phyloP scores from a whole-genome alignment of 352 stramenopile species.

The Globisporangium barbulae region DNA sequence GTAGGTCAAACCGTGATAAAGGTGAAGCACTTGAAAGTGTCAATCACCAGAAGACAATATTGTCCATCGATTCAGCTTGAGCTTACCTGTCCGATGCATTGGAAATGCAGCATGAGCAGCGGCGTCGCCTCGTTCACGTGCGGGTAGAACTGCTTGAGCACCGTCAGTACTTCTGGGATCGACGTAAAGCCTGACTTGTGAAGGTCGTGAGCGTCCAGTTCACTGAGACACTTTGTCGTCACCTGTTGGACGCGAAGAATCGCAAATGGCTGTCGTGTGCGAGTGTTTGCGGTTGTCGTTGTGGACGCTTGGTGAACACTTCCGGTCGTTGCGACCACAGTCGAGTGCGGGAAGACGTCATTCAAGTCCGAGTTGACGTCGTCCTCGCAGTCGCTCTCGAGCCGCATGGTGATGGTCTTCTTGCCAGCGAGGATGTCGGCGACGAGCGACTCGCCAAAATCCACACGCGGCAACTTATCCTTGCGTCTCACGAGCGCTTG shows the following conservation, averaged over 20 bases:
- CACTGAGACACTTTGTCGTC: slow-evolving; percentile 23
- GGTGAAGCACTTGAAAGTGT: no score
- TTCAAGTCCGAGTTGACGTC: slow-evolving; percentile 58
- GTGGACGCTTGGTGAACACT: slow-evolving; percentile 2
- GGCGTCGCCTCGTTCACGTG: slow-evolving; percentile 36
- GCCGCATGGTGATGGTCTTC: slow-evolving; percentile 71
- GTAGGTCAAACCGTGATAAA: background rate
- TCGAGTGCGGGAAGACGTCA: slow-evolving; percentile 29
- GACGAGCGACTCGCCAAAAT: slow-evolving; percentile 55
- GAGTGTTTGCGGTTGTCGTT: slow-evolving; percentile 19
- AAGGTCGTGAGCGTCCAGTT: slow-evolving; percentile 31
- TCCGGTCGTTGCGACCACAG: slow-evolving; percentile 33
- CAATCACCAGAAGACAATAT: no score
- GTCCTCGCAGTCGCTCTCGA: slow-evolving; percentile 39
- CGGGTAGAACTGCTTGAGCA: slow-evolving; percentile 60
- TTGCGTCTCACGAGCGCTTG: background rate
- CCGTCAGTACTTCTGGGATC: slow-evolving; percentile 31
- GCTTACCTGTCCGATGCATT: slow-evolving; percentile 21
- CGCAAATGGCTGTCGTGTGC: slow-evolving; percentile 31
- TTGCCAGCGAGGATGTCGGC: slow-evolving; percentile 30
- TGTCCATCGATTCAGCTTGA: background rate
- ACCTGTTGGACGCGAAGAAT: slow-evolving; percentile 43
- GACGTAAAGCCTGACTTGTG: slow-evolving; percentile 43
- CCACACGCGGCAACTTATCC: slow-evolving; percentile 33
- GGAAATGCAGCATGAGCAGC: slow-evolving; percentile 52